Base-by-base conservation (phyloP, 2,329 filamentous ascomycete genomes). In the Phyllosticta citribraziliensis region DNA sequence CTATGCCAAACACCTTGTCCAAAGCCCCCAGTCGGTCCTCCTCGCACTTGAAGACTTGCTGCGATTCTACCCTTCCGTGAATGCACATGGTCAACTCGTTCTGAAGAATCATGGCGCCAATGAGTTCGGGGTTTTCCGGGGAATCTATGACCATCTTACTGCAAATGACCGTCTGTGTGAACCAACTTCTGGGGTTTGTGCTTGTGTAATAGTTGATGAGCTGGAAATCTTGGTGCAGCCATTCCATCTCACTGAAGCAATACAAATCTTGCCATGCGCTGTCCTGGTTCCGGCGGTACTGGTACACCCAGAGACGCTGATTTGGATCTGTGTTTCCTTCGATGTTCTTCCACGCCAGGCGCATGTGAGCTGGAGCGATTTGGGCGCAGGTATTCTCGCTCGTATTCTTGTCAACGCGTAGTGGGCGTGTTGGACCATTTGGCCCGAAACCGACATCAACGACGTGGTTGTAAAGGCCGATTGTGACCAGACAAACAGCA, bases 251-350 rank as follows among this genome's bases (percentile, higher is more conserved):
- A 14, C 80, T 79, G 70, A 91, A 91, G 63, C 80, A 82, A 70
- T 89, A 89, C 55, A 79, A 81, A 1, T 81, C 75, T 22, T 79
- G 75, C 83, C 86, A 91, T 1, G 76, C 75, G 55, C 72, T 74
- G 0, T 79, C 73, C 0, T 71, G 68, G 19, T 70, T 65, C 4
- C 64, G 67, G 2, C 67, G 67, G 62, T 70, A 68, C 65, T 78
- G 73, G 58, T 74, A 78, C 10, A 77, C 73, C 77, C 77, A 79
- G 4, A 78, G 65, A 22, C 76, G 72, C 61, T 75, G 75, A 30
- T 69, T 67, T 5, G 67, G 64, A 52, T 75, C 73, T 1, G 66
- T 70, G 53, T 70, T 72, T 0, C 59, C 69, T 2, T 68, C 60
- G 27, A 75, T 68, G 55, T 72, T 72, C 33, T 67, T 67, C 67